Base-by-base conservation (phyloP, 2,329 filamentous ascomycete species). In the Purpureocillium lavendulum region DNA sequence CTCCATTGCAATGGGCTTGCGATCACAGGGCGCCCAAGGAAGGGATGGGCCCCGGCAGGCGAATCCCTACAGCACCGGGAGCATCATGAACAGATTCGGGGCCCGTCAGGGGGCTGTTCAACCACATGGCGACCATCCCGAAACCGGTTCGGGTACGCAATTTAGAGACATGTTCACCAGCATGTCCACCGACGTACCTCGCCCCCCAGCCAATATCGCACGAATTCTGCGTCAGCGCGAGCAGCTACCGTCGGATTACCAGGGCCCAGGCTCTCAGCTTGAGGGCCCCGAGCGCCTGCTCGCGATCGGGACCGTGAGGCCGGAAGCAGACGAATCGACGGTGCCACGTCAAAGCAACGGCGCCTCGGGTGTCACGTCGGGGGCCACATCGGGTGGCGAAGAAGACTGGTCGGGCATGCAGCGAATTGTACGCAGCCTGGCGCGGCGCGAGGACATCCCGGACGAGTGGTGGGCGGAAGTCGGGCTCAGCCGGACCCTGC, bases 391-490 rank as follows among this genome's bases (percentile, higher is more conserved):
- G 21, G 21, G 38, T 33, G 48, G 57, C 12, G 65, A 66, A 7
- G 65, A 69, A 18, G 64, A 64, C 4, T 58, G 55, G 56, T 70
- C 75, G 16, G 76, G 80, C 34, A 82, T 89, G 73, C 81, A 85
- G 49, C 71, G 72, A 37, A 82, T 94, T 35, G 70, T 92, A 29
- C 77, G 82, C 49, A 73, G 77, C 33, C 69, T 94, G 40, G 77
- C 81, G 28, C 71, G 75, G 14, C 69, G 84, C 17, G 75, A 86
- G 53, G 84, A 89, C 50, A 82, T 92, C 39, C 83, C 85, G 0
- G 85, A 92, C 45, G 80, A 87, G 47, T 89, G 83, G 79, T 94
- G 87, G 87, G 76, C 77, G 42, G 73, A 77, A 51, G 80, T 73
- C 42, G 82, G 82, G 32, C 69, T 86, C 46, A 80, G 70, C 52